Base-by-base conservation (phyloP, 208 protist species). In the Balamuthia mandrillaris region DNA sequence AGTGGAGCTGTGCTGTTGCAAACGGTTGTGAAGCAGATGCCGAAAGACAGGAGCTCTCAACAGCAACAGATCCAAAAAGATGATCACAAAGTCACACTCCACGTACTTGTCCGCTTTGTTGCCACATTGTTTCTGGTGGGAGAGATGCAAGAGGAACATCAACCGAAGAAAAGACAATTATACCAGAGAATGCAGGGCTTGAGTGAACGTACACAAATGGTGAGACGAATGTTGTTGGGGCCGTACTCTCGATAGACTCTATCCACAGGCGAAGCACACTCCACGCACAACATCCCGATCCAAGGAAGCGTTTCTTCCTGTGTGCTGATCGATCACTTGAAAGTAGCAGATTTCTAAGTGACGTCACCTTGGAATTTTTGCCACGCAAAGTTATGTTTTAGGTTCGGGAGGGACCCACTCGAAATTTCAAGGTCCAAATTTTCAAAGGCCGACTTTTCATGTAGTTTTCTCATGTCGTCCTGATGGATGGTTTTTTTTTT, bases 31-130 rank as follows among this genome's bases (percentile, higher is more conserved):
- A 41, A 87, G 75, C 9, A 87, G 51, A 41, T 87, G 84, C 7
- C 84, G 72, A 44, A 85, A 87, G 24, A 87, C 84, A 33, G 42
- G 47, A 16, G 84, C 75, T 47, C 84, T 85, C 9, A 82, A 77
- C 21, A 87, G 81, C 33, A 87, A 18, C 35, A 87, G 72, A 39
- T 87, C 84, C 37, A 78, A 51, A 52, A 87, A 44, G 54, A 87
- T 75, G 39, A 87, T 29, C 35, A 84, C 60, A 9, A 58, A 27
- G 39, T 87, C 84, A 29, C 56, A 39, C 84, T 87, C 84, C 7
- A 70, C 63, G 60, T 87, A 87, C 39, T 74, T 63, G 84, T 87
- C 84, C 39, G 61, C 84, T 21, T 85, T 18, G 16, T 42, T 70
- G 29, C 61, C 49, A 33, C 72, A 81, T 6, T 60, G 12, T 35